Conservation (phyloP, 441 rosid genomes). For the Pelargonium australe region DNA sequence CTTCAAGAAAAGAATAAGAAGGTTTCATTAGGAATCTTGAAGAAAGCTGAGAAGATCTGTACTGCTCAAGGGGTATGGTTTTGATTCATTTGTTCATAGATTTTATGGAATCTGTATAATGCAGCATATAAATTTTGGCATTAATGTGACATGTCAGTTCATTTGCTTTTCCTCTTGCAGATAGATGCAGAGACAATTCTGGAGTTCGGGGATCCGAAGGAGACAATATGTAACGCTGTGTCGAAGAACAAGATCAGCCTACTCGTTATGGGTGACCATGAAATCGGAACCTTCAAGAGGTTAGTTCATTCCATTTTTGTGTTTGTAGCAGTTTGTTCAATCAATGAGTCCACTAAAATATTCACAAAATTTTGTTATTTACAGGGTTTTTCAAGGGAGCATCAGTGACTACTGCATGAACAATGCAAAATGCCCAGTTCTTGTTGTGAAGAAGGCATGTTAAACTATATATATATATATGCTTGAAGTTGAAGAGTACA, state of each 20-base stretch:
- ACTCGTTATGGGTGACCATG: constrained; percentile 25
- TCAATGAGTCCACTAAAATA: no score
- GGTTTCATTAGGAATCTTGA: constrained; percentile 35
- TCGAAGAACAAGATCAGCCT: constrained; percentile 24
- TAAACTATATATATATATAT: background rate
- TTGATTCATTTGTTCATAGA: background rate
- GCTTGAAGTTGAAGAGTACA: background rate
- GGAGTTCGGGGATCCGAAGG: constrained; percentile 30
- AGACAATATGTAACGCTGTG: constrained; percentile 25
- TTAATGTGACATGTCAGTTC: no score
- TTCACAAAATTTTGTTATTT: no score
- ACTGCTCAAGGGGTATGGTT: constrained; percentile 36
- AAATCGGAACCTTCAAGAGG: constrained; percentile 26
- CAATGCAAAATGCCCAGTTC: constrained; percentile 37
- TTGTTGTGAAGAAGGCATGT: constrained; percentile 28
- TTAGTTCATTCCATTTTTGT: constrained; percentile 11
- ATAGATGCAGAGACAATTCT: constrained; percentile 26
- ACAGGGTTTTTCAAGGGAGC: constrained; percentile 28
- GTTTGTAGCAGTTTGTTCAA: no score
- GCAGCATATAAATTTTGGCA: no score
- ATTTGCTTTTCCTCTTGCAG: constrained; percentile 25
- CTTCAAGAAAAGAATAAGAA: constrained; percentile 27
- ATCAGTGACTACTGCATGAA: constrained; percentile 28
- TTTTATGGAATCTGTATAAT: no score
- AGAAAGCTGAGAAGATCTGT: constrained; percentile 45